Conservation (phyloP, 2,329 filamentous ascomycete genomes). For the Alternaria sp. region DNA sequence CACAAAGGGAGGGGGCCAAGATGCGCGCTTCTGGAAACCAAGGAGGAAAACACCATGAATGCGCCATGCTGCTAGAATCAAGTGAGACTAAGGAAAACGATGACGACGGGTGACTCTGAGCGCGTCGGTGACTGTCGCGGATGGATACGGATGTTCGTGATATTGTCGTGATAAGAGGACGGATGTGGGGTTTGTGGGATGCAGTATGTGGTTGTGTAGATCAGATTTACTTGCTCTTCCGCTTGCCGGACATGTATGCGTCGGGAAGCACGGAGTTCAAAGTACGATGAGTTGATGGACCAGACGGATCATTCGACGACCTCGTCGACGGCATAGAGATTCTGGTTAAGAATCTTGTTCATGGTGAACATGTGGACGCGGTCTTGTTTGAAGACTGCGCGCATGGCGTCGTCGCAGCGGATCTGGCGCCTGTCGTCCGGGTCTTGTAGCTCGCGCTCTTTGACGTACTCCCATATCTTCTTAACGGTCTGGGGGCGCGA, state of each 20-base stretch:
- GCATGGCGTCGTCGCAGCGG: constrained; percentile 87
- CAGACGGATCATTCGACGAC: constrained; percentile 9
- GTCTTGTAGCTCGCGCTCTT: constrained; percentile 85
- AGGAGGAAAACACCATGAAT: constrained; percentile 7
- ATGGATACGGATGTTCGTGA: not conserved
- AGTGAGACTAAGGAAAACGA: not conserved
- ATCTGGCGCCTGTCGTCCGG: constrained; percentile 92
- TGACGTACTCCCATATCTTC: constrained; percentile 95
- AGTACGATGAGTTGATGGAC: not conserved
- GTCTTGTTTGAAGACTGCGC: constrained; percentile 87
- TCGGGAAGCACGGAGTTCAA: not conserved
- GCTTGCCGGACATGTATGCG: not conserved
- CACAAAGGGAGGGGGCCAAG: not conserved
- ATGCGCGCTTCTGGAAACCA: constrained; percentile 1
- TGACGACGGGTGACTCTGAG: not conserved
- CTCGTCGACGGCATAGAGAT: constrained; percentile 85
- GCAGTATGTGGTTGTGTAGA: not conserved
- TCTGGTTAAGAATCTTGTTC: constrained; percentile 93
- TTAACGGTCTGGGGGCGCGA: constrained; percentile 96
- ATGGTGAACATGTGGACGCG: constrained; percentile 99
- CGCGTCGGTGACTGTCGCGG: not conserved
- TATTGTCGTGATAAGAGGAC: constrained; percentile 1
- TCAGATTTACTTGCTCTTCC: not conserved
- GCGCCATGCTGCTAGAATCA: constrained; percentile 20
- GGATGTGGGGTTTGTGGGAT: not conserved